Evolutionary conservation across 129 eudicot genomes (phyloP).

Genomic region (Apium graveolens): DNA sequence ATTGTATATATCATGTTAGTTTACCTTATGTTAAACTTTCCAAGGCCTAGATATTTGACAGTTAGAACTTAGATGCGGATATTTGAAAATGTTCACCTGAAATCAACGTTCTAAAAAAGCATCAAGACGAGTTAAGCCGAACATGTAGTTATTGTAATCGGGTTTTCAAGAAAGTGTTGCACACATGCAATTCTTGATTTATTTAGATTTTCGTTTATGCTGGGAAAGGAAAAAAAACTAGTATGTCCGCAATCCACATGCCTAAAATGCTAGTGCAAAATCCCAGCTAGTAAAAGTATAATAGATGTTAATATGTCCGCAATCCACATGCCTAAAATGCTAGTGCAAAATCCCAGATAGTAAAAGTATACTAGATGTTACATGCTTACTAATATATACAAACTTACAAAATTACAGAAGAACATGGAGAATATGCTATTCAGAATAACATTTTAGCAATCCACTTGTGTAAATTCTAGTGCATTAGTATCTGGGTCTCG

Average conservation of each 20-base stretch:
- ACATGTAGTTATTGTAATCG: not conserved
- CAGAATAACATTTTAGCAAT: not conserved
- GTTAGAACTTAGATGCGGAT: not conserved
- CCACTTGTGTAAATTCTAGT: constrained; percentile 14
- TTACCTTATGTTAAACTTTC: too few relatives aligned
- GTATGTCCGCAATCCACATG: not conserved
- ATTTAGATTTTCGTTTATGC: not conserved
- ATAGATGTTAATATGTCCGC: not conserved
- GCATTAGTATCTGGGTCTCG: constrained; percentile 16
- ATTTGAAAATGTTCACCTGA: not conserved
- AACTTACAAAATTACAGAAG: not conserved
- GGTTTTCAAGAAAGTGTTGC: not conserved
- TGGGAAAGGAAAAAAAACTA: not conserved
- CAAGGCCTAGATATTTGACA: not conserved
- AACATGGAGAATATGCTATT: not conserved
- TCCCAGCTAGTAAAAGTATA: not conserved
- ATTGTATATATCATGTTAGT: too few relatives aligned
- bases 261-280: not conserved
- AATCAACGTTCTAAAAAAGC: not conserved
- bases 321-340: not conserved
- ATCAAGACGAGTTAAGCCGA: not conserved
- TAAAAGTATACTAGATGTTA: not conserved
- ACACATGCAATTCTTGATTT: not conserved
- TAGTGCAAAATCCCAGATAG: not conserved
- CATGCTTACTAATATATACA: constrained; percentile 1